Evolutionary conservation across 352 stramenopile species (phyloP).

Genomic region (Labyrinthula sp.): DNA sequence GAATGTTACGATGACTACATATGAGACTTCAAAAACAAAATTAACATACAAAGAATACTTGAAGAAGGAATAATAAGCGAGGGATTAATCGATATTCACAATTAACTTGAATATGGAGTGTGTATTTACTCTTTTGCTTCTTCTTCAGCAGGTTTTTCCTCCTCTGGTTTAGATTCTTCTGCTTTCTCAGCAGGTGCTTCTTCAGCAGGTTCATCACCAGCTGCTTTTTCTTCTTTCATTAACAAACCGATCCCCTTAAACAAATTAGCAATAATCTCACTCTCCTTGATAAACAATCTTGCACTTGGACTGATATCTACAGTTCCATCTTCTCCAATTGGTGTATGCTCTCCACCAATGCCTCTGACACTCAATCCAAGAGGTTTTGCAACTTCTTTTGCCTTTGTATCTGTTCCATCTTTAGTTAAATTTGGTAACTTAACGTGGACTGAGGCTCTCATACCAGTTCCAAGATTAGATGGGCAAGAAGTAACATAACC

Average conservation of each 20-base stretch:
- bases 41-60: no score
- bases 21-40: no score
- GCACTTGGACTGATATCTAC: slow-evolving; percentile 63
- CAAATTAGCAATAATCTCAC: slow-evolving; percentile 60
- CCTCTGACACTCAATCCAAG: slow-evolving; percentile 53
- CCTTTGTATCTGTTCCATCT: slow-evolving; percentile 51
- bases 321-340: slow-evolving; percentile 52
- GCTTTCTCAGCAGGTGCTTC: no score
- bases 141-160: no score
- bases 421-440: slow-evolving; percentile 57
- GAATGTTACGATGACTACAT: no score
- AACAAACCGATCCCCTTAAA: slow-evolving; percentile 57
- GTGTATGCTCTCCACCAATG: slow-evolving; percentile 55
- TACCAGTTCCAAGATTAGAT: slow-evolving; percentile 59
- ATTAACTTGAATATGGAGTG: no score
- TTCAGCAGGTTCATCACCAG: slow-evolving; percentile 11
- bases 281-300: slow-evolving; percentile 61
- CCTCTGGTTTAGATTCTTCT: no score
- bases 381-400: slow-evolving; percentile 48
- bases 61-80: no score
- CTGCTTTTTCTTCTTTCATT: slow-evolving; percentile 55
- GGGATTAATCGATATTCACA: no score
- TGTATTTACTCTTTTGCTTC: no score
- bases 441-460: slow-evolving; percentile 61
- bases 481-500: slow-evolving; percentile 62